Percentiles rank a stretch among this genome's conserved stretches.
phyloP scores from a whole-genome alignment of 73 alveolate genomes.

The Paramecium primaurelia region DNA sequence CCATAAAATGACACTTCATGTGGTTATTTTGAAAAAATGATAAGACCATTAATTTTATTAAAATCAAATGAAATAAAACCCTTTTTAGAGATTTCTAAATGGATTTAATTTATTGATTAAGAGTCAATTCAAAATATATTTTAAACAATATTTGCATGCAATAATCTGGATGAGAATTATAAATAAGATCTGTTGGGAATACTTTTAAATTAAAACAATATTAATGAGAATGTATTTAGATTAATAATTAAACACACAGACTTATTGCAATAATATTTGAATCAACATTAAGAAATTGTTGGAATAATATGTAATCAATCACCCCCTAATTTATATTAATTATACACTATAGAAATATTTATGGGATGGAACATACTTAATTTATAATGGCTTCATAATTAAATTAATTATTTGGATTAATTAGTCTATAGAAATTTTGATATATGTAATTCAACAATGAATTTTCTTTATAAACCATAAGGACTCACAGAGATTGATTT shows the following conservation, averaged over 20 bases:
- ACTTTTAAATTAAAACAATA: background rate
- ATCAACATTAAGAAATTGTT: background rate
- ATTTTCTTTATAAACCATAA: background rate
- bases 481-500: background rate
- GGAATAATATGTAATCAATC: background rate
- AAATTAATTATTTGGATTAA: background rate
- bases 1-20: background rate
- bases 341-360: background rate
- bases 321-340: background rate
- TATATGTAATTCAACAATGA: background rate
- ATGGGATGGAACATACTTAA: background rate
- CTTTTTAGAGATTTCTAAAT: background rate
- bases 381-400: background rate
- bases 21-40: background rate
- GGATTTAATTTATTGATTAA: background rate
- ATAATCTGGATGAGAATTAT: background rate
- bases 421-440: background rate
- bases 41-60: background rate
- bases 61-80: background rate
- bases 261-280: background rate
- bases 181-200: background rate
- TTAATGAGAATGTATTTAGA: background rate
- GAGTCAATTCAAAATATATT: background rate
- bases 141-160: background rate
- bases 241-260: background rate